Conservation (phyloP, 2,329 filamentous ascomycete species). For the Incumbomyces lentus region DNA sequence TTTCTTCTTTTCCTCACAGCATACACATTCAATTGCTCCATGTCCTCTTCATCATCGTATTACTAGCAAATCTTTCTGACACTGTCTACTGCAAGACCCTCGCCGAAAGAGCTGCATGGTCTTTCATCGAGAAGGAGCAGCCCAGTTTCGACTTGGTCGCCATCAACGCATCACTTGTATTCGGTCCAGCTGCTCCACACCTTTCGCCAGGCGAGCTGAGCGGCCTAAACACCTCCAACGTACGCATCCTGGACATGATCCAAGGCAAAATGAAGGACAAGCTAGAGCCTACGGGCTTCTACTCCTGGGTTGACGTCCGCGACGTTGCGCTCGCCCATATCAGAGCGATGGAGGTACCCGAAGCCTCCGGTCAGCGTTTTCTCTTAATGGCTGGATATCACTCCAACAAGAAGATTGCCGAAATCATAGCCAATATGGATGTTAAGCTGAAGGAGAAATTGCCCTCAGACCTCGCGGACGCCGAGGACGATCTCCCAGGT, state of each 20-base stretch:
- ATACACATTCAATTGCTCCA: no score
- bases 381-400: conserved; percentile 9
- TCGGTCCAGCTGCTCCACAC: not conserved
- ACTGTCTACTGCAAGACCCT: conserved; percentile 23
- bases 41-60: no score
- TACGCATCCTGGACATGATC: conserved; percentile 6
- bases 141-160: conserved; percentile 10
- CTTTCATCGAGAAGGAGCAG: conserved; percentile 21
- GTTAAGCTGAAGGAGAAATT: conserved; percentile 27
- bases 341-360: conserved; percentile 9
- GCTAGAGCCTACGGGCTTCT: conserved; percentile 1
- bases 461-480: conserved; percentile 17
- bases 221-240: conserved; percentile 2
- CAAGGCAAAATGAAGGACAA: conserved; percentile 17
- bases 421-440: conserved; percentile 6
- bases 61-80: no score
- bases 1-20: no score
- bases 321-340: conserved; percentile 14
- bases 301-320: conserved; percentile 14
- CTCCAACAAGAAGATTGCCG: conserved; percentile 8
- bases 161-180: conserved; percentile 1
- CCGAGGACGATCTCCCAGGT: not conserved
- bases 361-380: conserved; percentile 10
- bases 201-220: not conserved
- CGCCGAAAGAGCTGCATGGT: conserved; percentile 42